Conservation (phyloP, 1,284 basidiomycete species). For the Apiotrichum brassicae region DNA sequence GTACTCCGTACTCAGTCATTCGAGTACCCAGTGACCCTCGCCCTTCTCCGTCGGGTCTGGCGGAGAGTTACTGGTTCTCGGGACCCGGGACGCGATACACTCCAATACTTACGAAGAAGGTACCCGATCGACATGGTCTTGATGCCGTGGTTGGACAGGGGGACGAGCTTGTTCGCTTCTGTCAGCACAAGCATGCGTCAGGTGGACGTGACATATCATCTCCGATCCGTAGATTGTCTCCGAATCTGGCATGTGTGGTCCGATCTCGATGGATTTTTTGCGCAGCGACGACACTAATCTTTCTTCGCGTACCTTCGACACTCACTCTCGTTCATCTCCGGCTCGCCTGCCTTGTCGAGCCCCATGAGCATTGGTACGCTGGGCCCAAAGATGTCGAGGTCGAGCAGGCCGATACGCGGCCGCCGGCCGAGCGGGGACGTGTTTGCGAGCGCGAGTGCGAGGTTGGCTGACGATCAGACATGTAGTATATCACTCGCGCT, state of each 20-base stretch:
- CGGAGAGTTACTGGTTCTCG: too few species aligned
- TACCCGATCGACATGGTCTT: conserved; percentile 97
- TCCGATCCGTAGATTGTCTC: too few species aligned
- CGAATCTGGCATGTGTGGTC: too few species aligned
- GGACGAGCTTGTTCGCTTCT: conserved; percentile 69
- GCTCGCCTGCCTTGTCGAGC: conserved; percentile 71
- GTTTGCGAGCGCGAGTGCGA: conserved; percentile 53
- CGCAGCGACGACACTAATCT: too few species aligned
- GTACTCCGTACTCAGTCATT: too few species aligned
- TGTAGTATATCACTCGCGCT: too few species aligned
- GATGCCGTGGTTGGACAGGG: conserved; percentile 81
- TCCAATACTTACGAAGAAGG: conserved; percentile 51
- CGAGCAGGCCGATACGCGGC: conserved; percentile 74
- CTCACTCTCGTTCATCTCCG: conserved; percentile 66
- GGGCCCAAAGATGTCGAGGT: conserved; percentile 94
- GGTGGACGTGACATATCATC: too few species aligned
- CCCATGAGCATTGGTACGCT: conserved; percentile 95
- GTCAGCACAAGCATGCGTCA: neutral
- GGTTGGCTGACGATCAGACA: conserved; percentile 59
- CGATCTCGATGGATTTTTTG: too few species aligned
- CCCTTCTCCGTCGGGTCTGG: too few species aligned
- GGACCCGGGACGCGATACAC: too few species aligned
- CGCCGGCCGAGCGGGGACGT: conserved; percentile 44
- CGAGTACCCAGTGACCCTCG: too few species aligned
- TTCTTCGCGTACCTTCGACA: too few species aligned